These are phyloP conservation scores for Cardiospermum halicacabum DNA, from an alignment of 345 rosid genomes.

Conservation along the genomic window DNA sequence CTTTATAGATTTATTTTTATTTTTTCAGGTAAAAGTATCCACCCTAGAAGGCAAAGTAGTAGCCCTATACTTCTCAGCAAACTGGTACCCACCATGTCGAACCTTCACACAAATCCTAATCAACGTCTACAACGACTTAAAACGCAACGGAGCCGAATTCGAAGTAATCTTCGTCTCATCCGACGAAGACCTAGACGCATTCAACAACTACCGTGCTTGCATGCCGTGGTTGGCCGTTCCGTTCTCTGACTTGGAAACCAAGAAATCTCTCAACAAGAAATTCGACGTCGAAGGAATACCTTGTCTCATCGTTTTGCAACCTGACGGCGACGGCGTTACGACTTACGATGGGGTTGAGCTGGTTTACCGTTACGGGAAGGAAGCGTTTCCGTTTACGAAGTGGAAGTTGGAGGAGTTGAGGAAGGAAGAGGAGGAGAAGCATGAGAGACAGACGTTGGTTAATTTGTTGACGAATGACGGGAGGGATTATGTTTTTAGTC, in stretches of 20 bases:
- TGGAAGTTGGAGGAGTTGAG: slow-evolving; percentile 42
- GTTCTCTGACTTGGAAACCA: slow-evolving; percentile 49
- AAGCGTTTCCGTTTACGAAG: slow-evolving; percentile 51
- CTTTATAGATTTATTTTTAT: background rate
- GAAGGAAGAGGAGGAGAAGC: slow-evolving; percentile 38
- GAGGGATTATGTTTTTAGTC: slow-evolving; percentile 43
- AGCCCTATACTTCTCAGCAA: slow-evolving; percentile 63
- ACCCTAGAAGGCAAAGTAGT: slow-evolving; percentile 48
- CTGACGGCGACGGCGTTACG: slow-evolving; percentile 26
- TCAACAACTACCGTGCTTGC: slow-evolving; percentile 38
- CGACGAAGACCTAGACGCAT: slow-evolving; percentile 49
- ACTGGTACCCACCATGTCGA: slow-evolving; percentile 51
- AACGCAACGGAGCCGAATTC: slow-evolving; percentile 29
- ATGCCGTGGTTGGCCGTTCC: slow-evolving; percentile 69
- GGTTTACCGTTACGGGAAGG: slow-evolving; percentile 39
- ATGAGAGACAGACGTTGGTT: slow-evolving; percentile 39
- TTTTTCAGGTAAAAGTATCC: slow-evolving; percentile 40
- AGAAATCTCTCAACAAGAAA: slow-evolving; percentile 39
- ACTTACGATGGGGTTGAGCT: slow-evolving; percentile 42
- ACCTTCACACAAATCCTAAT: slow-evolving; percentile 36
- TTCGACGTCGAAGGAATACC: slow-evolving; percentile 55
- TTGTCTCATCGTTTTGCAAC: slow-evolving; percentile 44
- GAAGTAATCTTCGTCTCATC: slow-evolving; percentile 57
- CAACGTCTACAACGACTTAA: slow-evolving; percentile 34
- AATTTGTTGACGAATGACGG: slow-evolving; percentile 30